phyloP scores from a whole-genome alignment of 345 rosid species.

The Eutrema yunnanense region DNA sequence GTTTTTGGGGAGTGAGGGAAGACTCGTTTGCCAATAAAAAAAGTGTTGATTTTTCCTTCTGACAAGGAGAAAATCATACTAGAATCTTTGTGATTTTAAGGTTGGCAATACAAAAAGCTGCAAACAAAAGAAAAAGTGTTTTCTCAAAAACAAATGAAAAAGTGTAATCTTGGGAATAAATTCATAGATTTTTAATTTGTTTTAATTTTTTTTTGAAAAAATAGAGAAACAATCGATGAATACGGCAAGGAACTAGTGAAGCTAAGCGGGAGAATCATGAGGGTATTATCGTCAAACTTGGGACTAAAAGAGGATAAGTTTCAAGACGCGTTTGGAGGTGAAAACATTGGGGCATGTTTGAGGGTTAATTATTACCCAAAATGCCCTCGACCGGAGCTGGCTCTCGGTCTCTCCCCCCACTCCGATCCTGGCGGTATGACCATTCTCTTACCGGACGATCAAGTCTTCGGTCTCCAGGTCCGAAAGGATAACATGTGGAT shows the following conservation, averaged over 20 bases:
- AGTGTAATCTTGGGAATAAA: neutral
- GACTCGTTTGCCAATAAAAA: neutral
- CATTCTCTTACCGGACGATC: slow-evolving; percentile 63
- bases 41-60: neutral
- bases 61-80: neutral
- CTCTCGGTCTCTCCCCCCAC: slow-evolving; percentile 83
- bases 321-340: slow-evolving; percentile 75
- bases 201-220: neutral
- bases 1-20: neutral
- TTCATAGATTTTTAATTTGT: neutral
- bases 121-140: neutral
- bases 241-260: slow-evolving; percentile 57
- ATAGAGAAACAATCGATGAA: slow-evolving; percentile 67
- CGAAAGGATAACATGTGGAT: slow-evolving; percentile 58
- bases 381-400: slow-evolving; percentile 85
- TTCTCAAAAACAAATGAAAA: too few relatives aligned
- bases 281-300: slow-evolving; percentile 58
- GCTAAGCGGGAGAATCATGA: slow-evolving; percentile 62
- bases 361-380: slow-evolving; percentile 87
- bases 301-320: slow-evolving; percentile 48
- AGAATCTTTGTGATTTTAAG: neutral
- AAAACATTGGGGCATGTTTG: slow-evolving; percentile 62
- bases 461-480: slow-evolving; percentile 81
- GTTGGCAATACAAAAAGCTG: neutral
- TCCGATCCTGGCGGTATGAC: slow-evolving; percentile 97